Conservation (phyloP, 2,329 filamentous ascomycete species). For the Pseudocercospora fijiensis region DNA sequence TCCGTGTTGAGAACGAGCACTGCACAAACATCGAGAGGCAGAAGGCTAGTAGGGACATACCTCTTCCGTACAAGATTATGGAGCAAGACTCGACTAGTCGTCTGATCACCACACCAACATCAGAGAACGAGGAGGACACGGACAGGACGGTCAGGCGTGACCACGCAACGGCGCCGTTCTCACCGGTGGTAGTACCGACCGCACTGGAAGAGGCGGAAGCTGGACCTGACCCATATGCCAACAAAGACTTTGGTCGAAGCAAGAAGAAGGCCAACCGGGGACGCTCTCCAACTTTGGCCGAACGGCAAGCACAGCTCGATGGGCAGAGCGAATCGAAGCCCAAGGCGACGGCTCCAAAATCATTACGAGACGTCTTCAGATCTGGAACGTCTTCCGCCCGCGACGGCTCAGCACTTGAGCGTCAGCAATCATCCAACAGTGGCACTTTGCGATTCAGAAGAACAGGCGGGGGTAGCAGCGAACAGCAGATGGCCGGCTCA, state of each 20-base stretch:
- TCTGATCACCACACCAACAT: conserved; percentile 4
- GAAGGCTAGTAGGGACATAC: conserved; percentile 23
- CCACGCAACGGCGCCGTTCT: neutral
- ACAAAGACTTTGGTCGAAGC: neutral
- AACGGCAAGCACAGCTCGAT: conserved; percentile 6
- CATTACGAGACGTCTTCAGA: conserved; percentile 1
- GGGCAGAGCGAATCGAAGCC: neutral
- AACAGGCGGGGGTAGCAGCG: conserved; percentile 6
- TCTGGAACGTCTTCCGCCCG: neutral
- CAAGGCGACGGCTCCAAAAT: neutral
- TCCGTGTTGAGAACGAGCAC: conserved; percentile 97
- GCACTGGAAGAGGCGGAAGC: neutral
- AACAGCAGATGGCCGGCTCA: conserved; percentile 14
- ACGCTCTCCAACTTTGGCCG: neutral
- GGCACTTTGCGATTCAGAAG: conserved; percentile 8
- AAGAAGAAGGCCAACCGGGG: neutral
- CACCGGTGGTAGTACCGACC: neutral
- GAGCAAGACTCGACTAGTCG: conserved; percentile 5
- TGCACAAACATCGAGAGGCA: conserved; percentile 72
- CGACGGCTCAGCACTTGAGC: conserved; percentile 12
- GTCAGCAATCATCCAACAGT: conserved; percentile 12
- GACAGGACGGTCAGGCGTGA: conserved; percentile 3
- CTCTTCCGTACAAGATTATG: conserved; percentile 24
- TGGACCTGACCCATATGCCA: neutral
- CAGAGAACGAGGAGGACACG: neutral